Conservation (phyloP, 2,329 filamentous ascomycete species). For the Alternaria rosae region DNA sequence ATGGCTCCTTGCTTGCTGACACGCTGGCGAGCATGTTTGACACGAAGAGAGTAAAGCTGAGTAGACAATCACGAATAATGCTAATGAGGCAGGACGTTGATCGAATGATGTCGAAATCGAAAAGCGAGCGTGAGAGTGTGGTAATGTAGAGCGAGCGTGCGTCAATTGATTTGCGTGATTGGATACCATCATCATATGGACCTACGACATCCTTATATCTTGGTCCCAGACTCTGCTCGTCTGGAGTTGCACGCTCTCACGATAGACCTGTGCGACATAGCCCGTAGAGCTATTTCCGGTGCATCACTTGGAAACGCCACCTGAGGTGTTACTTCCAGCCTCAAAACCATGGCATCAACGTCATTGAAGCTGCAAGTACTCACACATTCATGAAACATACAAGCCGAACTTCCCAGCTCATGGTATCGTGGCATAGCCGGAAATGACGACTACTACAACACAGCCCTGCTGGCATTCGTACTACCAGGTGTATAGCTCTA, state of each 20-base stretch:
- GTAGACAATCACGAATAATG: not conserved
- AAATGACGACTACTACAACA: slow-evolving; percentile 26
- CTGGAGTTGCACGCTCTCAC: slow-evolving; percentile 3
- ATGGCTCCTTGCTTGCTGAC: slow-evolving; percentile 9
- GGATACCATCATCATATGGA: slow-evolving; percentile 10
- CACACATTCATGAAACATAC: slow-evolving; percentile 2
- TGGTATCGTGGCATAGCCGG: slow-evolving; percentile 23
- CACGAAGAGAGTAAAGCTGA: not conserved
- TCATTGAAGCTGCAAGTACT: slow-evolving; percentile 6
- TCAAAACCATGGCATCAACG: slow-evolving; percentile 13
- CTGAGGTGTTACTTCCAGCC: slow-evolving; percentile 17
- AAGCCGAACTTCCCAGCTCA: not conserved
- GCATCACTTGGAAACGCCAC: slow-evolving; percentile 12
- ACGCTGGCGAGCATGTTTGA: slow-evolving; percentile 22
- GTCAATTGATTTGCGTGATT: slow-evolving; percentile 7
- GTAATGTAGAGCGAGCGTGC: slow-evolving; percentile 14
- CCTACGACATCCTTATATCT: slow-evolving; percentile 27
- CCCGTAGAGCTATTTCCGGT: slow-evolving; percentile 13
- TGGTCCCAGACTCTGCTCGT: not conserved
- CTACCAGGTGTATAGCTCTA: not conserved
- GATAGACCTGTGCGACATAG: slow-evolving; percentile 10
- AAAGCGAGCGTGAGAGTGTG: not conserved
- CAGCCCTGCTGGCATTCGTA: slow-evolving; percentile 1
- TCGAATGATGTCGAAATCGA: not conserved
- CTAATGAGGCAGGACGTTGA: not conserved